Conservation (phyloP, 2,329 filamentous ascomycete species). For the Cytospora piceicola region DNA sequence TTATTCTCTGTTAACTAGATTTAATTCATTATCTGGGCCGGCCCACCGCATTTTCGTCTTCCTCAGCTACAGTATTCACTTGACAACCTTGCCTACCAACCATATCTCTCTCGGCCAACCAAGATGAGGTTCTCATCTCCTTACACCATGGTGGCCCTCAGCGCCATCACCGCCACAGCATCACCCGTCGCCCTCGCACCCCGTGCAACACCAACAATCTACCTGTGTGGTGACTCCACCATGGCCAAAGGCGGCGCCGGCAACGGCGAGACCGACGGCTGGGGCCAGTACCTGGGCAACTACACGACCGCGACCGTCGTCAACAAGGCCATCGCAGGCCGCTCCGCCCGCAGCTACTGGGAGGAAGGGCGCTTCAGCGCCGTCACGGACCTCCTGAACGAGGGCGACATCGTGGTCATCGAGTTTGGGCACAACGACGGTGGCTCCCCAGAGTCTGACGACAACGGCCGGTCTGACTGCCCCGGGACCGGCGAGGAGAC, state of each 20-base stretch:
- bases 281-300: conserved; percentile 61
- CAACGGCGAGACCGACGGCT: conserved; percentile 50
- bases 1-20: not conserved
- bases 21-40: conserved; percentile 11
- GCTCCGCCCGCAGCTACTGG: conserved; percentile 64
- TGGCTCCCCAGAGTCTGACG: conserved; percentile 53
- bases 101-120: not conserved
- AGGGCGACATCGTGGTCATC: conserved; percentile 67
- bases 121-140: conserved; percentile 28
- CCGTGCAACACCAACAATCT: conserved; percentile 45
- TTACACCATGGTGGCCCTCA: conserved; percentile 11
- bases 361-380: conserved; percentile 63
- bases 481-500: conserved; percentile 55
- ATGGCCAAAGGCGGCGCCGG: conserved; percentile 52
- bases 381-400: conserved; percentile 52
- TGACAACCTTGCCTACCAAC: not conserved
- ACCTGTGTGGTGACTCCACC: conserved; percentile 58
- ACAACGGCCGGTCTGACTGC: conserved; percentile 66
- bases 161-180: conserved; percentile 29
- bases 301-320: conserved; percentile 52
- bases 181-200: conserved; percentile 31
- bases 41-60: conserved; percentile 14
- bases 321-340: conserved; percentile 66
- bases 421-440: conserved; percentile 76
- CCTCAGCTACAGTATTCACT: not conserved